phyloP scores from a whole-genome alignment of 2,329 filamentous ascomycete genomes.

The Penicillium polonicum region DNA sequence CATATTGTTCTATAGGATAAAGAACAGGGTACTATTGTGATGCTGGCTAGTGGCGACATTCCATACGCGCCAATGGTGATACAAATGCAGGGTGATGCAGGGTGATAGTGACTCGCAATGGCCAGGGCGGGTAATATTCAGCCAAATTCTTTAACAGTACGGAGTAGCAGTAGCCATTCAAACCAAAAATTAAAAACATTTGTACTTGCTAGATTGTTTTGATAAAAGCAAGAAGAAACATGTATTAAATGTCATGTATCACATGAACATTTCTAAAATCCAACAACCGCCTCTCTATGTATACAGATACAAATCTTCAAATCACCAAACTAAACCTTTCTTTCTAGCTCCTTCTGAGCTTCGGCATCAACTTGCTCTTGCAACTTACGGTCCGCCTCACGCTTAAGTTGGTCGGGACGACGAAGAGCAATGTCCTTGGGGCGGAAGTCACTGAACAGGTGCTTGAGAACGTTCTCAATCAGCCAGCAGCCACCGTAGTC shows the following conservation, averaged over 20 bases:
- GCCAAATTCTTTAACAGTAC: not conserved
- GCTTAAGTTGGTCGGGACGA: conserved; percentile 78
- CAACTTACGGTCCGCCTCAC: conserved; percentile 68
- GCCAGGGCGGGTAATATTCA: not conserved
- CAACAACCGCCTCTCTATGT: conserved; percentile 22
- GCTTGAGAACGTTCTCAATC: conserved; percentile 84
- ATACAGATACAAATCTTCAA: conserved; percentile 19
- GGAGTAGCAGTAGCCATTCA: not conserved
- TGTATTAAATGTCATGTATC: conserved; percentile 18
- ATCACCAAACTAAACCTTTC: conserved; percentile 26
- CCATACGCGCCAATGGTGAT: too few relatives aligned
- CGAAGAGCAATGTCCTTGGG: conserved; percentile 91
- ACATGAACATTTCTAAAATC: conserved; percentile 18
- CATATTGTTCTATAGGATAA: not conserved
- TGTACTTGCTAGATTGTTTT: not conserved
- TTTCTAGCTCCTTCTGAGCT: conserved; percentile 37
- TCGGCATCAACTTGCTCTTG: conserved; percentile 53
- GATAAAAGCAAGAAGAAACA: conserved; percentile 5
- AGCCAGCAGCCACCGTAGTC: conserved; percentile 86
- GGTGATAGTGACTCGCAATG: too few relatives aligned
- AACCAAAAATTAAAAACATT: conserved; percentile 34
- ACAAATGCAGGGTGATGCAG: too few relatives aligned
- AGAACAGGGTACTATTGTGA: not conserved
- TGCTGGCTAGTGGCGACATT: not conserved
- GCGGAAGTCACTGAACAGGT: conserved; percentile 81